These are phyloP conservation scores for Vanderwaltozyma polyspora DNA, from an alignment of 805 yeast genomes.

Conservation along the genomic window DNA sequence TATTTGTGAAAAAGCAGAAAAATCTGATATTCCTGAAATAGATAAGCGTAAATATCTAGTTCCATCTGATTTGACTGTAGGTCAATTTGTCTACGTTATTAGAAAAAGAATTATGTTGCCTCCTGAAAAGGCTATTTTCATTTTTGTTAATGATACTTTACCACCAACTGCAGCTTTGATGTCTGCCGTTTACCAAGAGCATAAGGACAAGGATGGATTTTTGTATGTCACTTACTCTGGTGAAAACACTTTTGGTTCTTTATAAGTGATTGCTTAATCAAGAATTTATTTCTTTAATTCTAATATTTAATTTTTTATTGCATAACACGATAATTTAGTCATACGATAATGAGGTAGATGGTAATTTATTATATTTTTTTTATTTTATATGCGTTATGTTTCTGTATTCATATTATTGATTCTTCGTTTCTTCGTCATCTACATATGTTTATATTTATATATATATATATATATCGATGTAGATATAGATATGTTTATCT, in stretches of 20 bases:
- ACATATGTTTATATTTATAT: neutral
- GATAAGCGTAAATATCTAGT: constrained; percentile 96
- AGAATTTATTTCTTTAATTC: neutral
- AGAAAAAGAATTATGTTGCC: constrained; percentile 93
- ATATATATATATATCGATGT: constrained; percentile 1
- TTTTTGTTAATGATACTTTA: constrained; percentile 89
- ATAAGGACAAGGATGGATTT: constrained; percentile 96
- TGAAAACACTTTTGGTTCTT: constrained; percentile 87
- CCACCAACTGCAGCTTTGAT: constrained; percentile 97
- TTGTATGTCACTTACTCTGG: constrained; percentile 93
- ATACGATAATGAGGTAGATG: no score
- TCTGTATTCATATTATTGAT: no score
- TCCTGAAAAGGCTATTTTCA: constrained; percentile 94
- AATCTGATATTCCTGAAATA: constrained; percentile 88
- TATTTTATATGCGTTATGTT: no score
- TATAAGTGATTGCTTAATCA: neutral
- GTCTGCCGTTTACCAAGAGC: constrained; percentile 91
- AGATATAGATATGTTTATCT: no score
- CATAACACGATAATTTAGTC: no score
- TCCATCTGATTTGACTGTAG: constrained; percentile 92
- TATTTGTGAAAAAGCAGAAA: constrained; percentile 94
- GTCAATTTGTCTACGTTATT: constrained; percentile 95
- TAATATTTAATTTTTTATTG: no score
- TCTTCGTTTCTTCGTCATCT: no score
- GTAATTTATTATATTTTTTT: no score